Evolutionary conservation across 1,284 basidiomycete species (phyloP).

Genomic region (Pseudomicrostroma phylloplanum): DNA sequence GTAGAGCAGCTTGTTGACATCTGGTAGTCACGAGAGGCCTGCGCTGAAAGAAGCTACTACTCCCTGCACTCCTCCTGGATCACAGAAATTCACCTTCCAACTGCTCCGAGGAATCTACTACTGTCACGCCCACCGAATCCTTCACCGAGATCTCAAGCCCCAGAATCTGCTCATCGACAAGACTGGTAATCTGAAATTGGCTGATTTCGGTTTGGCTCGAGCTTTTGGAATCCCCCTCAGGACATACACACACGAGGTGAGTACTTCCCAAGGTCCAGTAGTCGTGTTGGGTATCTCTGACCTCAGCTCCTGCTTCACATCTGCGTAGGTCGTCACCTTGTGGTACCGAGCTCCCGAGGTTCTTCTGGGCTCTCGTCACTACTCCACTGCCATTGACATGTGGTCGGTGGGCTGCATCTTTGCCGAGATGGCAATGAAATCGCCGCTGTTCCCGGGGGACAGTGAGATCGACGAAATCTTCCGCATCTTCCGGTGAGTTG

Average conservation of each 20-base stretch:
- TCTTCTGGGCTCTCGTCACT: constrained; percentile 86
- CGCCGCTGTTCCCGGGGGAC: constrained; percentile 92
- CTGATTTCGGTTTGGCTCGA: constrained; percentile 90
- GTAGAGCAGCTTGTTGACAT: constrained; percentile 20
- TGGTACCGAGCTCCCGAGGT: constrained; percentile 99
- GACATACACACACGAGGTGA: constrained; percentile 90
- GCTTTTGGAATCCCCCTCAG: constrained; percentile 96
- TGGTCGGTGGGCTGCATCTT: constrained; percentile 92
- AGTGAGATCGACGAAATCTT: constrained; percentile 99
- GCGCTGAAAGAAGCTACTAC: too few species aligned
- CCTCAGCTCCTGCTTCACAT: background rate
- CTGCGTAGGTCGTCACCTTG: constrained; percentile 67
- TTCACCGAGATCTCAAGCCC: constrained; percentile 94
- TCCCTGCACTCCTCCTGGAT: background rate
- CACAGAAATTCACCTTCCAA: constrained; percentile 82
- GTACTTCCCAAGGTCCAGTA: background rate
- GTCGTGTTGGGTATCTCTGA: background rate
- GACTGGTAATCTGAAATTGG: constrained; percentile 57
- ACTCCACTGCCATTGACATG: constrained; percentile 92
- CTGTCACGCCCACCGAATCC: constrained; percentile 90
- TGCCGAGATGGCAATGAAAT: constrained; percentile 85
- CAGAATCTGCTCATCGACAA: constrained; percentile 94
- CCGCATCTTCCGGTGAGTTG: constrained; percentile 69
- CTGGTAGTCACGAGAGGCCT: background rate
- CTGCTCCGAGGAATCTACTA: constrained; percentile 80